These are phyloP conservation scores for Phytophthora sojae DNA, from an alignment of 352 stramenopile species.

Conservation along the genomic window DNA sequence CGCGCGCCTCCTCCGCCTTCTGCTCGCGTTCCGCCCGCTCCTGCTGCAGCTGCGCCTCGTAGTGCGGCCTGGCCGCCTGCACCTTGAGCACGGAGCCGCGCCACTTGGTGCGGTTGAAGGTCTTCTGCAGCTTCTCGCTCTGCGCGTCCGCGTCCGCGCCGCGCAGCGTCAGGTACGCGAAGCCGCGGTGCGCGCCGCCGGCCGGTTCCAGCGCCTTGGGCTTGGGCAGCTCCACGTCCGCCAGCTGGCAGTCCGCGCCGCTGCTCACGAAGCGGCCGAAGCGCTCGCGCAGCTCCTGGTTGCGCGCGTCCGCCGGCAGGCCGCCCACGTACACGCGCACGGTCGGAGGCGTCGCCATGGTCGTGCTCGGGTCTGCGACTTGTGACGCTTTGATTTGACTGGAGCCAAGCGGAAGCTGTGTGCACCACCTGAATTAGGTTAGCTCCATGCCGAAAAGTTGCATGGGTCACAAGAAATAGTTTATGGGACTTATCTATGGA, in stretches of 20 bases:
- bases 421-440: not conserved
- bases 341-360: not conserved
- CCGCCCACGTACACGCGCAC: constrained; percentile 77
- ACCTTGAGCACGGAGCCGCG: constrained; percentile 64
- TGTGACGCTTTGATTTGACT: not conserved
- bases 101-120: constrained; percentile 83
- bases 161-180: constrained; percentile 67
- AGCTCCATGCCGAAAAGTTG: not conserved
- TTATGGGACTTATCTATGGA: not conserved
- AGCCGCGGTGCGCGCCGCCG: constrained; percentile 42
- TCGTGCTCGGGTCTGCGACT: not conserved
- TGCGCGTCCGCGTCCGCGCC: constrained; percentile 39
- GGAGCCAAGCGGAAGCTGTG: not conserved
- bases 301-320: constrained; percentile 53
- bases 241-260: constrained; percentile 38
- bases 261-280: constrained; percentile 60
- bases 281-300: constrained; percentile 63
- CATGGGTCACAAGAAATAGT: not conserved
- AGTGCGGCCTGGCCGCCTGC: constrained; percentile 65
- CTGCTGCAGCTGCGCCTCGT: constrained; percentile 42
- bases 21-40: constrained; percentile 42
- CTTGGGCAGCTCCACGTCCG: constrained; percentile 52
- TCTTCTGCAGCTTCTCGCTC: constrained; percentile 59
- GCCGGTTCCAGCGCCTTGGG: constrained; percentile 23
- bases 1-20: constrained; percentile 1